Evolutionary conservation across 768 basidiomycete species (phyloP), one percentile per base, ranked within the genome.

Genomic region (Paxillus rubicundulus): DNA sequence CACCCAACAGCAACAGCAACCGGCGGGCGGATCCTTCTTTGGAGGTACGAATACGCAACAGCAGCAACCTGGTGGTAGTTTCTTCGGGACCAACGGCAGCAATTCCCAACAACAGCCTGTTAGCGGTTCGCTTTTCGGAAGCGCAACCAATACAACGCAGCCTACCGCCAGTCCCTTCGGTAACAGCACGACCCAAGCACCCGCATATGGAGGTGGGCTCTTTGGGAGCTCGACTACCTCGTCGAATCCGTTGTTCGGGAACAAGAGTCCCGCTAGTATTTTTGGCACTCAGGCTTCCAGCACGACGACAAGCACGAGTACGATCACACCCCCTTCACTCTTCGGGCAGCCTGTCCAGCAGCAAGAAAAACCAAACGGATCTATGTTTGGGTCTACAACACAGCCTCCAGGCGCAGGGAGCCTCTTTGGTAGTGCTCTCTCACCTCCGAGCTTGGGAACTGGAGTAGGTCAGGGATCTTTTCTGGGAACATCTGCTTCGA

Each of bases 181-280:
- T 13, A 52, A 38, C 43, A 59, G 61, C 5, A 39, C 52, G 14
- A 60, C 62, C n/a, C 51, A 50, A 21, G 20, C 56, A 32, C 66
- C 61, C 24, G 52, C 49, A 8, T 56, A 59, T 43, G 55, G 48
- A n/a, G 55, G 56, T 1, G 62, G 69, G 30, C 41, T 60, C 4
- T 72, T 70, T 53, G 70, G 70, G 14, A 46, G n/a, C 38, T 51
- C 65, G 2, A 55, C 53, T 33, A 42, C 67, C 37, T 59, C 61
- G 30, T 59, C 62, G 37, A 65, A 70, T 45, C 62, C 70, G 36
- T 52, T 74, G 27, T 77, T 77, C 42, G 74, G 72, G 13, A 69
- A 67, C 47, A 68, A 64, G 48, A 60, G 60, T 16, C 64, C 70
- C 7, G 57, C 63, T n/a, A 63, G 59, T 30, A 42, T 66, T 39